A percentile compares a stretch with the other conserved stretches of the same genome.
Evolutionary conservation across 352 stramenopile species (phyloP).

Genomic region (Globisporangium sylvaticum): DNA sequence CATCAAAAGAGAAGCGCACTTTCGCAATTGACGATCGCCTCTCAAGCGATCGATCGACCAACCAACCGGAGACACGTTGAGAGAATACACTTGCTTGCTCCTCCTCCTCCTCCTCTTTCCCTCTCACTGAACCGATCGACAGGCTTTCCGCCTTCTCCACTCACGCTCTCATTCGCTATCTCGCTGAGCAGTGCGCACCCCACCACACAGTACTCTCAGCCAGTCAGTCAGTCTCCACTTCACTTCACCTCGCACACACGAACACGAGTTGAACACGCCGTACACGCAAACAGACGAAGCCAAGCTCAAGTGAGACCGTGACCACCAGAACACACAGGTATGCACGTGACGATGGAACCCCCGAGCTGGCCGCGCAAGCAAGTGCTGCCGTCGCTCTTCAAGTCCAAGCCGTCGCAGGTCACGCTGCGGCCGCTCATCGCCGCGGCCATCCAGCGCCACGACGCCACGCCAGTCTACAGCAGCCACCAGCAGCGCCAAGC

Average conservation of each 20-base stretch:
- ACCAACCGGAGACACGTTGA: neutral
- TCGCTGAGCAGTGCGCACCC: neutral
- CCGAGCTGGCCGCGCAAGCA: slow-evolving; percentile 2
- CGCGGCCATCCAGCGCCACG: neutral
- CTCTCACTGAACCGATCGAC: neutral
- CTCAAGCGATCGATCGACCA: neutral
- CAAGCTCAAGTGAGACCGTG: neutral
- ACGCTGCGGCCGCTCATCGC: slow-evolving; percentile 4
- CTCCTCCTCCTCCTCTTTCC: neutral
- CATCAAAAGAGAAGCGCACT: neutral
- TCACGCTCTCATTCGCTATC: slow-evolving; percentile 1
- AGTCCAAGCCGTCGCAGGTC: slow-evolving; percentile 5
- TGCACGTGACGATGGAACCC: slow-evolving; percentile 2
- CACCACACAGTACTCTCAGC: neutral
- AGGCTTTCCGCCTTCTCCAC: neutral
- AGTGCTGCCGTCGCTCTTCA: slow-evolving; percentile 10
- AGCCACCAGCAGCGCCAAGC: neutral
- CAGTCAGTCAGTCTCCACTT: neutral
- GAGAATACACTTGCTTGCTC: slow-evolving; percentile 3
- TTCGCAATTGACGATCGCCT: neutral
- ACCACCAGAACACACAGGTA: neutral
- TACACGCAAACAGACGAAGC: neutral
- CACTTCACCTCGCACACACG: neutral
- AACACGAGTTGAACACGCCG: too few species aligned
- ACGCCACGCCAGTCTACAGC: neutral